A percentile compares a stretch with the other conserved stretches of the same genome.
phyloP scores from a whole-genome alignment of 345 rosid genomes.

The Bruguiera gymnorhiza region DNA sequence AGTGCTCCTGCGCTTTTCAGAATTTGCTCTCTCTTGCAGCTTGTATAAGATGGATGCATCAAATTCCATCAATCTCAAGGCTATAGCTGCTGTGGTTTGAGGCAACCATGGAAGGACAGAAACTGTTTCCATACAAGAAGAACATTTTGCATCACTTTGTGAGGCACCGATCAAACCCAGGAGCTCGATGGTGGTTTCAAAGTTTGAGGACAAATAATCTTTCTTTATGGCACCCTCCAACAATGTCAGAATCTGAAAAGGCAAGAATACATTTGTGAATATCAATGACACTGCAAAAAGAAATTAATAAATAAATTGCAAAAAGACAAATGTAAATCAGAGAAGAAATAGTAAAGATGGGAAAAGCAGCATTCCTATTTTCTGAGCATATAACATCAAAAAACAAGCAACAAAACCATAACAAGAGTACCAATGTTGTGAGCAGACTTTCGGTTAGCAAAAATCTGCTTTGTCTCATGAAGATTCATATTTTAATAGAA shows the following conservation, averaged over 20 bases:
- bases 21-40: slow-evolving; percentile 42
- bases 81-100: slow-evolving; percentile 65
- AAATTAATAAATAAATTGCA: too few relatives aligned
- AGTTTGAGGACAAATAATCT: slow-evolving; percentile 57
- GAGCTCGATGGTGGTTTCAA: slow-evolving; percentile 67
- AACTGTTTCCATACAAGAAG: slow-evolving; percentile 23
- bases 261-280: too few relatives aligned
- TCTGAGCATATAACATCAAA: too few relatives aligned
- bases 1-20: slow-evolving; percentile 42
- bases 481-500: background rate
- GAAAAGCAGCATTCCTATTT: too few relatives aligned
- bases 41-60: slow-evolving; percentile 55
- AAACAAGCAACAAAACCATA: too few relatives aligned
- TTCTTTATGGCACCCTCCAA: slow-evolving; percentile 60
- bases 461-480: too few relatives aligned
- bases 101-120: slow-evolving; percentile 76
- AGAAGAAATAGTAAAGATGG: too few relatives aligned
- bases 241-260: slow-evolving; percentile 50
- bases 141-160: slow-evolving; percentile 17
- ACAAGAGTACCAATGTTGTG: too few relatives aligned
- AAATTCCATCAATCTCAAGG: slow-evolving; percentile 62
- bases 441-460: too few relatives aligned
- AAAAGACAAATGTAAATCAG: too few relatives aligned
- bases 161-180: slow-evolving; percentile 28
- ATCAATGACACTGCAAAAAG: too few relatives aligned